phyloP scores from a whole-genome alignment of 306 rosid species.

The Acacia melanoxylon region DNA sequence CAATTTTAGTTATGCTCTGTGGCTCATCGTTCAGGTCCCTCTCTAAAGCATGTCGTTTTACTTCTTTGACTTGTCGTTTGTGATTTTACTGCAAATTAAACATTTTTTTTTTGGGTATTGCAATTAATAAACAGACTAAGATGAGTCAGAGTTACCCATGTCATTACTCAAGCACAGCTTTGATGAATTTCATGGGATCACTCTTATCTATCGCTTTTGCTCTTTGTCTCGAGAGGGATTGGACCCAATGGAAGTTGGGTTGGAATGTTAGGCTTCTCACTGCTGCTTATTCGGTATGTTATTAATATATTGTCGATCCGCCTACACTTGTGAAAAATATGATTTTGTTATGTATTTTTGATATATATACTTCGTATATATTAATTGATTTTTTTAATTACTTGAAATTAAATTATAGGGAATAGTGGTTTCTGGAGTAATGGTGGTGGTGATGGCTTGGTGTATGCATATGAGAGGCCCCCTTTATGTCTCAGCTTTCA shows the following conservation, averaged over 20 bases:
- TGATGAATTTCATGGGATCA: slow-evolving; percentile 30
- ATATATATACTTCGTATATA: too few relatives aligned
- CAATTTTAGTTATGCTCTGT: neutral
- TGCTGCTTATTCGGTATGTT: slow-evolving; percentile 32
- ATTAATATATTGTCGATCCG: neutral
- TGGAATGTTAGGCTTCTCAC: slow-evolving; percentile 41
- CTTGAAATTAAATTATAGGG: slow-evolving; percentile 27
- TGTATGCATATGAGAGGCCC: slow-evolving; percentile 40
- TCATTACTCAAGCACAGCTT: slow-evolving; percentile 37
- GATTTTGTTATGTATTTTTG: neutral
- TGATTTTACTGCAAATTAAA: neutral
- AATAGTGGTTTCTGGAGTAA: slow-evolving; percentile 34
- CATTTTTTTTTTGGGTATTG: neutral
- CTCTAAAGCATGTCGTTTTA: neutral
- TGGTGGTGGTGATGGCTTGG: slow-evolving; percentile 19
- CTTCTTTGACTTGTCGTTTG: neutral
- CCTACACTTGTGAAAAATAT: neutral
- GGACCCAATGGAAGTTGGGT: slow-evolving; percentile 34
- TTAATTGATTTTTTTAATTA: neutral
- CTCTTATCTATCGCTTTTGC: slow-evolving; percentile 13
- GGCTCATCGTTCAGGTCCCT: neutral
- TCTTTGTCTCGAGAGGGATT: slow-evolving; percentile 34
- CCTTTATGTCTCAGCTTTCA: slow-evolving; percentile 32
- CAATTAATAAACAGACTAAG: slow-evolving; percentile 20
- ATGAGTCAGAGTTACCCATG: slow-evolving; percentile 45